Conservation (phyloP, 192 early-diverging fungal genomes). For the Podila epigama region DNA sequence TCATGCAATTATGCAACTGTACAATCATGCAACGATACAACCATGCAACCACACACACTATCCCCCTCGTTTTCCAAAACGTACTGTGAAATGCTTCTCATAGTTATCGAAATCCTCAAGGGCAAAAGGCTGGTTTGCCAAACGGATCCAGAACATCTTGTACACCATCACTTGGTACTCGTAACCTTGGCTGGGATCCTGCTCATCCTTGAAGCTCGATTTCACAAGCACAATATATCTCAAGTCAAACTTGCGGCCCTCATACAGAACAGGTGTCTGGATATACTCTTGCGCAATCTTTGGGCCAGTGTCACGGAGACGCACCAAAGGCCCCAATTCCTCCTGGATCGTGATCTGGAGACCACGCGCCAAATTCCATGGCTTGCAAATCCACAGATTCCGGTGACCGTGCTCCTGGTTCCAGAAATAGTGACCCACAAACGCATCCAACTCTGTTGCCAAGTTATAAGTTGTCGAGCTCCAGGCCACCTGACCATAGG, state of each 20-base stretch:
- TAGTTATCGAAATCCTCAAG: constrained; percentile 53
- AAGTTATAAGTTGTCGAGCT: constrained; percentile 54
- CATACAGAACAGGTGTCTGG: constrained; percentile 54
- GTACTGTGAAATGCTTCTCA: constrained; percentile 57
- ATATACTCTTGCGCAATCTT: constrained; percentile 56
- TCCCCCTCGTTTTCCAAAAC: too few species aligned
- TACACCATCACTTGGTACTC: constrained; percentile 52
- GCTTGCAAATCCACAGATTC: constrained; percentile 59
- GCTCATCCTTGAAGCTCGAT: constrained; percentile 30
- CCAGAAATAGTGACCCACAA: constrained; percentile 55
- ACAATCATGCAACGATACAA: too few species aligned
- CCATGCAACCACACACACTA: too few species aligned
- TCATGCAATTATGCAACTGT: too few species aligned
- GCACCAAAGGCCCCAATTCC: constrained; percentile 50
- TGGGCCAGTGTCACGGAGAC: constrained; percentile 51
- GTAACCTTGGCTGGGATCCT: constrained; percentile 41
- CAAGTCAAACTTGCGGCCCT: constrained; percentile 58
- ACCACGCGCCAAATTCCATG: constrained; percentile 55
- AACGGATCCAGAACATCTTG: constrained; percentile 60
- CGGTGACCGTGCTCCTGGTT: constrained; percentile 36
- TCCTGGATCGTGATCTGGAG: constrained; percentile 48
- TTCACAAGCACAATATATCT: constrained; percentile 57
- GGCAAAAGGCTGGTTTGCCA: constrained; percentile 52
- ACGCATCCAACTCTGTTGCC: constrained; percentile 41
- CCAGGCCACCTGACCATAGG: constrained; percentile 52